phyloP scores from a whole-genome alignment of 805 yeast species.

The Kodamaea kakaduensis region DNA sequence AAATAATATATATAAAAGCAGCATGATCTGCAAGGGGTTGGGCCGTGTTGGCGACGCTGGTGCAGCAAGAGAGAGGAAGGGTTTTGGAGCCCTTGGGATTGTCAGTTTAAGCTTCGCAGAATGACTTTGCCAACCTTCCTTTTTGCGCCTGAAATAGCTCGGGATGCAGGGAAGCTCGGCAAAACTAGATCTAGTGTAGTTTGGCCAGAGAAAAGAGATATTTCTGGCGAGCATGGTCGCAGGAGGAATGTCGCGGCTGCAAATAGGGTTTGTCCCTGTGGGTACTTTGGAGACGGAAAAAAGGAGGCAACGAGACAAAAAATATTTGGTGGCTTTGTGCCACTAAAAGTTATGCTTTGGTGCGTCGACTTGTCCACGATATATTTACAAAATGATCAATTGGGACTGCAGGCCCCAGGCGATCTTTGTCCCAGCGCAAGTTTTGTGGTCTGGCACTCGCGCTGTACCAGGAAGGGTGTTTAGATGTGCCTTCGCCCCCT shows the following conservation, averaged over 20 bases:
- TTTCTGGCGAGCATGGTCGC: neutral
- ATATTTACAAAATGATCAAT: neutral
- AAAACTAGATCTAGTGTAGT: too few species aligned
- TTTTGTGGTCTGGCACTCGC: slow-evolving; percentile 1
- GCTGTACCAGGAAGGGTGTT: too few species aligned
- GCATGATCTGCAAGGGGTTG: slow-evolving; percentile 3
- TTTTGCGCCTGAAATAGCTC: neutral
- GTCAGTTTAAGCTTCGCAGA: neutral
- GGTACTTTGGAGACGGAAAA: neutral
- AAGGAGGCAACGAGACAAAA: slow-evolving; percentile 1
- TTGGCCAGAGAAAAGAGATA: neutral
- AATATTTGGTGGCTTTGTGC: neutral
- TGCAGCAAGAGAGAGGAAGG: slow-evolving; percentile 3
- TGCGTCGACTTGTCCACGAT: neutral
- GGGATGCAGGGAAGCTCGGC: neutral
- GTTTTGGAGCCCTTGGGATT: neutral
- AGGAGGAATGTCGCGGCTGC: slow-evolving; percentile 1
- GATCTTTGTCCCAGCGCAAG: neutral
- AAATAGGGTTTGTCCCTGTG: too few species aligned
- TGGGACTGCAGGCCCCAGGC: neutral
- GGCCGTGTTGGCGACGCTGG: too few species aligned
- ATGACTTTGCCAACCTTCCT: neutral
- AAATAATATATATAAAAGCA: neutral
- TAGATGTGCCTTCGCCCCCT: too few species aligned
- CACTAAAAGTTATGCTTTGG: neutral